Evolutionary conservation across 495 filamentous ascomycete species (phyloP).

Genomic region (Aspergillus conjunctus): DNA sequence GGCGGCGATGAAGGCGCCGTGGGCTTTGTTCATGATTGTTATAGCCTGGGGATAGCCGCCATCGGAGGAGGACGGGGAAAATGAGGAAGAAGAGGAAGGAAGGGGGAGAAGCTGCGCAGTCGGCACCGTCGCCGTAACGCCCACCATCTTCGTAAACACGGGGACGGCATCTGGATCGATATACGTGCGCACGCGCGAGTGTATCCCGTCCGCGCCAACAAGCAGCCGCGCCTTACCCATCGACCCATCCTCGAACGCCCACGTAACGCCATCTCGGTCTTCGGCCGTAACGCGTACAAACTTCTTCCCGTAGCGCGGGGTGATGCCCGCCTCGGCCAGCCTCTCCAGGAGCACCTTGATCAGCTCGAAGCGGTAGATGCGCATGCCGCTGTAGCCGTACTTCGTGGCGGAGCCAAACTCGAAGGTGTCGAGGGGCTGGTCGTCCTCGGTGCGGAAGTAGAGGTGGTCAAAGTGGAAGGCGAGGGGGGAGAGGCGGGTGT

Average conservation of each 20-base stretch:
- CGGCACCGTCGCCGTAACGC: constrained; percentile 33
- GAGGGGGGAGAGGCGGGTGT: constrained; percentile 34
- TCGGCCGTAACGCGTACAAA: constrained; percentile 42
- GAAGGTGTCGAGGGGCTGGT: constrained; percentile 42
- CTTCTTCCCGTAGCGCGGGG: constrained; percentile 44
- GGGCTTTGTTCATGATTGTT: constrained; percentile 40
- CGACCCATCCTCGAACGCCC: constrained; percentile 45
- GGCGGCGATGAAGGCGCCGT: constrained; percentile 50
- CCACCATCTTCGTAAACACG: constrained; percentile 32
- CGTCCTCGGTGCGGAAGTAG: constrained; percentile 40
- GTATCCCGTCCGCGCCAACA: constrained; percentile 54
- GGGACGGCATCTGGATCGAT: constrained; percentile 36
- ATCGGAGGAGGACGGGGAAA: too few species aligned
- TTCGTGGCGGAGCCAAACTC: constrained; percentile 44
- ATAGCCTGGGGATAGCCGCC: too few species aligned
- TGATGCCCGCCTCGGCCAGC: constrained; percentile 37
- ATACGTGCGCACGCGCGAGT: constrained; percentile 46
- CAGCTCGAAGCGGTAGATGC: constrained; percentile 51
- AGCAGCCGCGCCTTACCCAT: constrained; percentile 34
- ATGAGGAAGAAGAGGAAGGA: too few species aligned
- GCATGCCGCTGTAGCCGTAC: constrained; percentile 49
- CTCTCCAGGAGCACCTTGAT: constrained; percentile 39
- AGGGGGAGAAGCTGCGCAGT: constrained; percentile 31
- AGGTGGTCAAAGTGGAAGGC: constrained; percentile 44
- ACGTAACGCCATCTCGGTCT: constrained; percentile 35